Conservation (phyloP, 2,329 filamentous ascomycete species). For the Colletotrichum siamense region DNA sequence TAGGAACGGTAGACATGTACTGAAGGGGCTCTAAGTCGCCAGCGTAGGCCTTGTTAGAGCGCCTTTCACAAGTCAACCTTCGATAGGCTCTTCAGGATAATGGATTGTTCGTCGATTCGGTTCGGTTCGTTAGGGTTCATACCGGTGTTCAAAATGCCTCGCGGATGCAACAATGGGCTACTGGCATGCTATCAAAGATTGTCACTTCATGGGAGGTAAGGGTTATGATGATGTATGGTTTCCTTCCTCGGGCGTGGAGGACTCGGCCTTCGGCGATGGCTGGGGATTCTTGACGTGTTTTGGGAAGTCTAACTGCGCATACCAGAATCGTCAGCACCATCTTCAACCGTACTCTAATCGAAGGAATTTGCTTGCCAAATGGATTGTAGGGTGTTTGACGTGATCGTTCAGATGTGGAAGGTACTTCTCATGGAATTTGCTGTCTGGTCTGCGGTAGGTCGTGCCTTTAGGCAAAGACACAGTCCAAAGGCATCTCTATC, state of each 20-base stretch:
- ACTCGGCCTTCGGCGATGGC: neutral
- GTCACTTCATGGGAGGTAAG: fast-evolving
- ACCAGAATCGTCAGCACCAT: neutral
- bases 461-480: neutral
- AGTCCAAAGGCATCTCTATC: fast-evolving
- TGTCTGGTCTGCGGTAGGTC: neutral
- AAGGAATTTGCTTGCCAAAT: neutral
- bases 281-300: neutral
- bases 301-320: neutral
- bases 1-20: neutral
- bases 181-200: neutral
- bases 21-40: neutral
- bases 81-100: neutral
- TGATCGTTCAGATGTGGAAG: fast-evolving
- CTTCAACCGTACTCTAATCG: fast-evolving
- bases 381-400: neutral
- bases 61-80: neutral
- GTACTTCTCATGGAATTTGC: fast-evolving
- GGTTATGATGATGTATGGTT: fast-evolving
- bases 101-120: neutral
- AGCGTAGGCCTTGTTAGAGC: fast-evolving
- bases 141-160: neutral
- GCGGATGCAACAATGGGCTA: fast-evolving
- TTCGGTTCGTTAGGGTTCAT: neutral
- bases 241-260: fast-evolving